phyloP scores from a whole-genome alignment of 331 rosid species.

The Quercus phellos region DNA sequence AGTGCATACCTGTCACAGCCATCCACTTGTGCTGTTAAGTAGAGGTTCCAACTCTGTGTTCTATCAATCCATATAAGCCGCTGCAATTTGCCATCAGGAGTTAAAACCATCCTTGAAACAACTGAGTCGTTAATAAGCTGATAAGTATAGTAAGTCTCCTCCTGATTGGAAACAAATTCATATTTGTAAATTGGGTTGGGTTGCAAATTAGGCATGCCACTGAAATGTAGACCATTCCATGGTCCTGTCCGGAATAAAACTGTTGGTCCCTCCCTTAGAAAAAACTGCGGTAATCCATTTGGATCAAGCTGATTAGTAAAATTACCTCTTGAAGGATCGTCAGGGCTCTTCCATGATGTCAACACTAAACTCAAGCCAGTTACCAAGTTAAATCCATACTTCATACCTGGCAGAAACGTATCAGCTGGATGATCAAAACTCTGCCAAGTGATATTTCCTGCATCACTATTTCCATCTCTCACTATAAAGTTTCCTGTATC shows the following conservation, averaged over 20 bases:
- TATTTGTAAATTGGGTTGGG: not conserved
- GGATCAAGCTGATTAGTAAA: constrained; percentile 5
- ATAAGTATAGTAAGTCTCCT: constrained; percentile 12
- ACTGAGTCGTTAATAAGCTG: not conserved
- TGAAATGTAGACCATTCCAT: constrained; percentile 20
- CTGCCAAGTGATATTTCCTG: constrained; percentile 21
- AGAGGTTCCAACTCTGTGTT: not conserved
- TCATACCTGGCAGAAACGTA: constrained; percentile 33
- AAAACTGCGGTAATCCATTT: constrained; percentile 13
- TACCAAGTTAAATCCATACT: constrained; percentile 19
- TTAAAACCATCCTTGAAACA: not conserved
- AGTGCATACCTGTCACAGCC: constrained; percentile 13
- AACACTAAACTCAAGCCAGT: constrained; percentile 15
- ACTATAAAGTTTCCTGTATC: constrained; percentile 33
- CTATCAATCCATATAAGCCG: not conserved
- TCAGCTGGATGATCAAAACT: constrained; percentile 39
- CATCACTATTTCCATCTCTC: not conserved
- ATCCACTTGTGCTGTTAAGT: not conserved
- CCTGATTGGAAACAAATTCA: not conserved
- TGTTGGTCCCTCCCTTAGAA: not conserved
- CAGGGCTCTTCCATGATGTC: constrained; percentile 36
- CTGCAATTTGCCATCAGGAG: not conserved
- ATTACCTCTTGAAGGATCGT: constrained; percentile 22
- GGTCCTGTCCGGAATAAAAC: not conserved
- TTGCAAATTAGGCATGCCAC: not conserved